Percentiles rank a stretch among this genome's conserved stretches.
These are phyloP conservation scores for Sarocladiaceae sp. DNA, from an alignment of 2,329 filamentous ascomycete species.

Conservation along the genomic window DNA sequence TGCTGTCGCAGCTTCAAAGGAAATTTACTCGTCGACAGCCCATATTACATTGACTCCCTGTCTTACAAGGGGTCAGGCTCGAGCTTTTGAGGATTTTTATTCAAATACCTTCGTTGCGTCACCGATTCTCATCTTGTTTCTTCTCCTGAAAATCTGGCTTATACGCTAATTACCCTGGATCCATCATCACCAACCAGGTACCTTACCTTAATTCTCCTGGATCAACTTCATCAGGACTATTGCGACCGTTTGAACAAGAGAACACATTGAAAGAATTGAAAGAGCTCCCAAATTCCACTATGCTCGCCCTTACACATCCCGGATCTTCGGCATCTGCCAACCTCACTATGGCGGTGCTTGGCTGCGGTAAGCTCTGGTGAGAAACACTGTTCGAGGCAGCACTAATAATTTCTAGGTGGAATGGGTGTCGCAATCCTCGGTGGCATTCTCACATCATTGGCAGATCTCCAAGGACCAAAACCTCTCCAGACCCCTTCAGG, in stretches of 20 bases:
- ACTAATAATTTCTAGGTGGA: slow-evolving; percentile 52
- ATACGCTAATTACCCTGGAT: neutral
- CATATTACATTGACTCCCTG: neutral
- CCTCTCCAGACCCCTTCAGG: slow-evolving; percentile 39
- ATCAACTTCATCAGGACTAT: too few species aligned
- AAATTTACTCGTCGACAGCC: neutral
- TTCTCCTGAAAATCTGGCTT: neutral
- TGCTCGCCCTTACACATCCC: slow-evolving; percentile 27
- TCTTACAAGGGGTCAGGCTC: neutral
- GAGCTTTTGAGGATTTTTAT: neutral
- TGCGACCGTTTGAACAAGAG: too few species aligned
- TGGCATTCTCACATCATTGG: slow-evolving; percentile 68
- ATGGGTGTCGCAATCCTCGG: slow-evolving; percentile 82
- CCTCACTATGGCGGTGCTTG: slow-evolving; percentile 72
- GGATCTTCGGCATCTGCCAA: slow-evolving; percentile 29
- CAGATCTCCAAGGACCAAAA: slow-evolving; percentile 40
- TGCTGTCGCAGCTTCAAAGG: neutral
- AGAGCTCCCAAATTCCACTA: slow-evolving; percentile 14
- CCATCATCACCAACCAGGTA: neutral
- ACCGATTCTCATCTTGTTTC: neutral
- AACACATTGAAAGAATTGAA: neutral
- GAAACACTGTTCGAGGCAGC: neutral
- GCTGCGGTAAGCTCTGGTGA: slow-evolving; percentile 59
- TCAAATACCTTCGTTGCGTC: neutral
- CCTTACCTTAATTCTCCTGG: too few species aligned